Conservation (phyloP, 2,329 filamentous ascomycete species). For the Penicillium sp. region DNA sequence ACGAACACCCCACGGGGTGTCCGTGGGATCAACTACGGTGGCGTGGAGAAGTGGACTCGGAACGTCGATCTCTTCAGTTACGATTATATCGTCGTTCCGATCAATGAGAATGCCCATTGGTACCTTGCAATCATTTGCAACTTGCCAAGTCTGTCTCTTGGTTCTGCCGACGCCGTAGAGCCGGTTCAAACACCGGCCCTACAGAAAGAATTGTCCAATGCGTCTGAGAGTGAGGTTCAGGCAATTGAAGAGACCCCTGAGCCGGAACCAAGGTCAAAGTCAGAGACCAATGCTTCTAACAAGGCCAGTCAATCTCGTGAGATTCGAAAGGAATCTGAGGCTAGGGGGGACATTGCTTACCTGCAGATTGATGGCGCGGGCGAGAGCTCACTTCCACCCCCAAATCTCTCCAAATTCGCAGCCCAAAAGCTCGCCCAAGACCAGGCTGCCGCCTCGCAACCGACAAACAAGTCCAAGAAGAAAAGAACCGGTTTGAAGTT, state of each 20-base stretch:
- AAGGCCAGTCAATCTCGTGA: not conserved
- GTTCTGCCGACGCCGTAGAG: conserved; percentile 5
- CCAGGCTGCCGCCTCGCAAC: not conserved
- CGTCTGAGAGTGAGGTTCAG: conserved; percentile 18
- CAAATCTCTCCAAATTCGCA: conserved; percentile 16
- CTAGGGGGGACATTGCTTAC: conserved; percentile 27
- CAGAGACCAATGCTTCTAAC: not conserved
- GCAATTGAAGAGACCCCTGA: conserved; percentile 32
- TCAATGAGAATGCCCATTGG: conserved; percentile 88
- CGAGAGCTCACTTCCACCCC: conserved; percentile 17
- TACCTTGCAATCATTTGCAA: conserved; percentile 96
- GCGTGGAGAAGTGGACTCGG: conserved; percentile 82
- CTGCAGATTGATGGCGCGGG: conserved; percentile 22
- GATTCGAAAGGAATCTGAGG: conserved; percentile 18
- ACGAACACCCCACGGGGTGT: conserved; percentile 56
- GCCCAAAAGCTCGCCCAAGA: conserved; percentile 9
- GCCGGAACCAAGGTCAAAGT: conserved; percentile 1
- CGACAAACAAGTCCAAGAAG: conserved; percentile 23
- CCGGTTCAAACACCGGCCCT: conserved; percentile 1
- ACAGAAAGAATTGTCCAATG: conserved; percentile 11
- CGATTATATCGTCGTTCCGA: conserved; percentile 87
- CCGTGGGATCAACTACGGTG: conserved; percentile 72
- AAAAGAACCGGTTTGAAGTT: conserved; percentile 39
- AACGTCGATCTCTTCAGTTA: conserved; percentile 79
- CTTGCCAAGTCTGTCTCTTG: conserved; percentile 59